These are phyloP conservation scores for Isabelozyma pseudorhagii DNA, from an alignment of 805 yeast genomes.

Conservation along the genomic window DNA sequence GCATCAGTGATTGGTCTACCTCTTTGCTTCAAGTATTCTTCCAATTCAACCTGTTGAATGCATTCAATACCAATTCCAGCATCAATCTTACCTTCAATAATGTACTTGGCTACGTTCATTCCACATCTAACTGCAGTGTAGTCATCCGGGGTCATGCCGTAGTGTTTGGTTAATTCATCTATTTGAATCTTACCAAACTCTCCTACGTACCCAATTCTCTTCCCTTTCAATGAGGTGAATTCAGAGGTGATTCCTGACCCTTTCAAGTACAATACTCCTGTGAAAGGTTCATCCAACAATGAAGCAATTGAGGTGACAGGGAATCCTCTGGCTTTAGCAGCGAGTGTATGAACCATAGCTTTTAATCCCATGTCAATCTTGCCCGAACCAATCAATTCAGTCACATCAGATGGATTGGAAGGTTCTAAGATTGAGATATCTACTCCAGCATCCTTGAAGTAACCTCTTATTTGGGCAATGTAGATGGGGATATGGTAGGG, in stretches of 20 bases:
- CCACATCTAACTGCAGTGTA: conserved; percentile 59
- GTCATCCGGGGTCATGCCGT: conserved; percentile 53
- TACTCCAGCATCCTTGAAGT: conserved; percentile 47
- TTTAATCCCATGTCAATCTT: conserved; percentile 57
- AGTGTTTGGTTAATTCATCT: conserved; percentile 53
- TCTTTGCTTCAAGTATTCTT: conserved; percentile 42
- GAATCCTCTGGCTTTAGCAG: conserved; percentile 57
- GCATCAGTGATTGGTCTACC: conserved; percentile 47
- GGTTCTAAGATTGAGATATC: conserved; percentile 54
- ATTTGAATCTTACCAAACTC: conserved; percentile 59
- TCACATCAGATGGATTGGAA: conserved; percentile 56
- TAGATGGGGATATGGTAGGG: conserved; percentile 56
- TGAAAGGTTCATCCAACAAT: conserved; percentile 54
- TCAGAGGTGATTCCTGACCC: conserved; percentile 51
- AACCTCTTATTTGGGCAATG: conserved; percentile 49
- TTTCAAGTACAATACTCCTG: conserved; percentile 51
- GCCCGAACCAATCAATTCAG: conserved; percentile 55
- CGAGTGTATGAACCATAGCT: conserved; percentile 59
- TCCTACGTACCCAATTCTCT: conserved; percentile 55
- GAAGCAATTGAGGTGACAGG: conserved; percentile 57
- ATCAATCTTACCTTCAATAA: conserved; percentile 53
- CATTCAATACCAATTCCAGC: conserved; percentile 61
- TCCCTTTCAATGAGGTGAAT: conserved; percentile 50
- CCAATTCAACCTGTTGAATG: conserved; percentile 57
- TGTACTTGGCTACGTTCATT: conserved; percentile 56